Conservation (phyloP, 2,329 filamentous ascomycete species). For the Thermothelomyces thermophilus region DNA sequence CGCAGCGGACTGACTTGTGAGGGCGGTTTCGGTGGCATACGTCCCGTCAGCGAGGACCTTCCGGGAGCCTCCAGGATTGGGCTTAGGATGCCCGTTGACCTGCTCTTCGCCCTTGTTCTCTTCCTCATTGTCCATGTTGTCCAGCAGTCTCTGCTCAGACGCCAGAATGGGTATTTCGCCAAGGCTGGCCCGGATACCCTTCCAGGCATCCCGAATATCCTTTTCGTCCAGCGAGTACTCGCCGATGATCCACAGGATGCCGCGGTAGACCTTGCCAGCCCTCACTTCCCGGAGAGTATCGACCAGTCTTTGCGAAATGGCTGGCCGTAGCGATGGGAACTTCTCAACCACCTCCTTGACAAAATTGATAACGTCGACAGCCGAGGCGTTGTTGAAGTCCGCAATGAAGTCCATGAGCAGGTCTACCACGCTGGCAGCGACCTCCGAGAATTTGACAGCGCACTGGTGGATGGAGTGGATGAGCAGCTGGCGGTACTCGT, state of each 20-base stretch:
- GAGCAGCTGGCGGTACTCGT: slow-evolving; percentile 86
- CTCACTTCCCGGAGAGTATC: slow-evolving; percentile 88
- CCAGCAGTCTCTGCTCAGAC: slow-evolving; percentile 85
- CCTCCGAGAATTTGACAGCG: slow-evolving; percentile 98
- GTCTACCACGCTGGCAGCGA: slow-evolving; percentile 92
- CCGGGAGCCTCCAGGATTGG: slow-evolving; percentile 69
- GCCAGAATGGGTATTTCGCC: slow-evolving; percentile 96
- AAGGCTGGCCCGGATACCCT: slow-evolving; percentile 83
- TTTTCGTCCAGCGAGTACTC: slow-evolving; percentile 93
- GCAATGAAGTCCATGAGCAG: slow-evolving; percentile 98
- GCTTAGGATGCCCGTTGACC: slow-evolving; percentile 73
- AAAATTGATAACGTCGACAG: slow-evolving; percentile 95
- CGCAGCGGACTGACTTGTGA: slow-evolving; percentile 85
- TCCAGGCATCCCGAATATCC: slow-evolving; percentile 95
- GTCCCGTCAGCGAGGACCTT: slow-evolving; percentile 95
- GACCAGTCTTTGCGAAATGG: slow-evolving; percentile 83
- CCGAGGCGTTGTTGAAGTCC: slow-evolving; percentile 94
- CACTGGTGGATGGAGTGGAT: slow-evolving; percentile 98
- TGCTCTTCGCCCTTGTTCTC: slow-evolving; percentile 56
- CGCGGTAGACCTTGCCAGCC: slow-evolving; percentile 93
- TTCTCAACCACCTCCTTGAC: slow-evolving; percentile 99
- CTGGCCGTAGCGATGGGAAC: slow-evolving; percentile 80
- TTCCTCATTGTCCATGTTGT: slow-evolving; percentile 70
- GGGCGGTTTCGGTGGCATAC: slow-evolving; percentile 91
- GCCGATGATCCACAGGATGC: slow-evolving; percentile 94